A percentile compares a stretch with the other conserved stretches of the same genome.
Evolutionary conservation across 176 grass and related monocot species (phyloP).

Genomic region (Tillandsia leiboldiana): DNA sequence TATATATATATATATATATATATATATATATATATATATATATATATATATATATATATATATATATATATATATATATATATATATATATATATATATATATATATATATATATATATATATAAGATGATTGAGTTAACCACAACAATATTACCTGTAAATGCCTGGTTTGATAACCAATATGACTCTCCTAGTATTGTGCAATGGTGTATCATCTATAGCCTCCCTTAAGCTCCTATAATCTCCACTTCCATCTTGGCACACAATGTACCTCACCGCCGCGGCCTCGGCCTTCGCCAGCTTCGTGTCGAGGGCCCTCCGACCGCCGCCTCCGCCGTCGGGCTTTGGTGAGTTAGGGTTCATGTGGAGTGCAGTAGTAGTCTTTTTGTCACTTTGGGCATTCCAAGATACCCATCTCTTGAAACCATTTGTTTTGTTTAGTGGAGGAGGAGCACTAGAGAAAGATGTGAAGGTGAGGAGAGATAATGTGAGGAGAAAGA

Average conservation of each 20-base stretch:
- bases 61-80: too few species aligned
- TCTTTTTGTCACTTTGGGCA: conserved; percentile 13
- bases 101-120: too few species aligned
- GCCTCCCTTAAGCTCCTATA: conserved; percentile 32
- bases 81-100: too few species aligned
- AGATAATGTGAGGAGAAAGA: background rate
- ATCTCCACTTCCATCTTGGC: conserved; percentile 28
- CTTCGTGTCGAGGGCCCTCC: conserved; percentile 12
- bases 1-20: too few species aligned
- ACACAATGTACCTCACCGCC: conserved; percentile 24
- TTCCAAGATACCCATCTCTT: conserved; percentile 17
- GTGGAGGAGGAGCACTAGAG: background rate
- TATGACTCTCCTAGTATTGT: conserved; percentile 35
- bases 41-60: too few species aligned
- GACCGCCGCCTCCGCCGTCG: background rate
- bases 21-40: too few species aligned
- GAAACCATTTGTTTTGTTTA: background rate
- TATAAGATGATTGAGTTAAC: background rate
- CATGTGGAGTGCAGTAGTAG: background rate
- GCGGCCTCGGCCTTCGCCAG: conserved; percentile 24
- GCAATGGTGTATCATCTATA: conserved; percentile 26
- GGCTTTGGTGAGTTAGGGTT: conserved; percentile 13
- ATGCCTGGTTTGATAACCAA: conserved; percentile 39
- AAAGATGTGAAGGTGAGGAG: background rate
- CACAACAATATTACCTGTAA: conserved; percentile 19